Conservation (phyloP, 2,329 filamentous ascomycete species). For the Fulvia fulva region DNA sequence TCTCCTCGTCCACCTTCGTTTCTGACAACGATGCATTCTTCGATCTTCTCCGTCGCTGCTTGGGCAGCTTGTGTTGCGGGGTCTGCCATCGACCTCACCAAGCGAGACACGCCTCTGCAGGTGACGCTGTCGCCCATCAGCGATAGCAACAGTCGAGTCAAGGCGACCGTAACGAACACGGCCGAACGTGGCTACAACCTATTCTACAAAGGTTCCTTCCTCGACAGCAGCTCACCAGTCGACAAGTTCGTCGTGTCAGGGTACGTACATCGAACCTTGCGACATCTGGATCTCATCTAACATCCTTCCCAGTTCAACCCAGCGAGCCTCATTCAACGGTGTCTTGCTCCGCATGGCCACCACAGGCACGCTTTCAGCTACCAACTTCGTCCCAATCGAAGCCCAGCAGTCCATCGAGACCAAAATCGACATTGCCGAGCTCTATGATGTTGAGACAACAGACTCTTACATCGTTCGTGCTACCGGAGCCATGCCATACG, state of each 20-base stretch:
- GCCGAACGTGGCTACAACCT: conserved; percentile 23
- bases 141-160: conserved; percentile 22
- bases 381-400: conserved; percentile 49
- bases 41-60: conserved; percentile 11
- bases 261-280: conserved; percentile 6
- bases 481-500: conserved; percentile 55
- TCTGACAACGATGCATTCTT: conserved; percentile 8
- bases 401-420: conserved; percentile 48
- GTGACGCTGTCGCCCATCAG: conserved; percentile 20
- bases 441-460: conserved; percentile 50
- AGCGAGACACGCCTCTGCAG: conserved; percentile 23
- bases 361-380: conserved; percentile 39
- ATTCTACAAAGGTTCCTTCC: conserved; percentile 27
- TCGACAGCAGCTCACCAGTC: conserved; percentile 21
- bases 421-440: conserved; percentile 54
- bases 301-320: background rate
- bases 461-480: conserved; percentile 56
- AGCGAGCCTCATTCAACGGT: conserved; percentile 45
- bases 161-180: conserved; percentile 25
- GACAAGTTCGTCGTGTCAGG: conserved; percentile 24
- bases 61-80: conserved; percentile 5
- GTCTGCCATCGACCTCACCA: conserved; percentile 22
- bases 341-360: conserved; percentile 50
- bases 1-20: background rate
- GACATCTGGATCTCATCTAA: background rate